Conservation (phyloP, 331 rosid species). For the Dryas integrifolia region DNA sequence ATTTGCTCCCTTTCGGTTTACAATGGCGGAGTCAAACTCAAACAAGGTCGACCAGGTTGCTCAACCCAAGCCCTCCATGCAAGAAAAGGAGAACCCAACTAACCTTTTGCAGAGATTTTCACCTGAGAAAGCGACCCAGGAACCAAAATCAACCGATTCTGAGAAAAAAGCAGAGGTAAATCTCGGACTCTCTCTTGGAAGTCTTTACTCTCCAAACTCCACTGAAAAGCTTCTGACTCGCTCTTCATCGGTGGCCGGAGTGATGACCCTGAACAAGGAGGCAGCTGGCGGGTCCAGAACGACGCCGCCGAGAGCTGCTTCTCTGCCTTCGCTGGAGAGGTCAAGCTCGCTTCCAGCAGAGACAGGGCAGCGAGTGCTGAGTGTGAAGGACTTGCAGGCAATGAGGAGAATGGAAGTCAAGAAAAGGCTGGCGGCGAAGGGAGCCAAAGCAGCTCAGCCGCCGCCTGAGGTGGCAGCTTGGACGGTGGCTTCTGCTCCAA, state of each 20-base stretch:
- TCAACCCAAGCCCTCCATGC: constrained; percentile 11
- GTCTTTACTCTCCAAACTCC: constrained; percentile 23
- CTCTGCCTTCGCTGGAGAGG: constrained; percentile 35
- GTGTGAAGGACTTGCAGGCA: constrained; percentile 39
- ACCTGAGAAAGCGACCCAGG: too few species aligned
- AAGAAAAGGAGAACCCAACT: not conserved
- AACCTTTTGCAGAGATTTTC: too few species aligned
- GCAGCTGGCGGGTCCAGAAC: constrained; percentile 1
- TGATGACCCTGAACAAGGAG: constrained; percentile 1
- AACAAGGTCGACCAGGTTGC: not conserved
- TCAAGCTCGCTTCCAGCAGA: constrained; percentile 56
- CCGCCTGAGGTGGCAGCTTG: constrained; percentile 21
- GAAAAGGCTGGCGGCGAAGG: constrained; percentile 30
- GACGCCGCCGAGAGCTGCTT: constrained; percentile 1
- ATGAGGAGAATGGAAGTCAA: constrained; percentile 40
- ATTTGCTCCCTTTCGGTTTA: constrained; percentile 11
- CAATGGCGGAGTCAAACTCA: constrained; percentile 11
- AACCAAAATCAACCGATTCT: not conserved
- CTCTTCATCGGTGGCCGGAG: constrained; percentile 42
- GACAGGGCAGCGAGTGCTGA: constrained; percentile 25
- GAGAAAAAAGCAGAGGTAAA: constrained; percentile 40
- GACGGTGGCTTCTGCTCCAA: constrained; percentile 36
- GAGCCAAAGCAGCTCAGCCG: constrained; percentile 22
- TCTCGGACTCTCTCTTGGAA: constrained; percentile 48
- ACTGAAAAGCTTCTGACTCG: constrained; percentile 39